These are phyloP conservation scores for Sporothrix dimorphospora DNA, from an alignment of 2,329 filamentous ascomycete genomes.

Conservation along the genomic window DNA sequence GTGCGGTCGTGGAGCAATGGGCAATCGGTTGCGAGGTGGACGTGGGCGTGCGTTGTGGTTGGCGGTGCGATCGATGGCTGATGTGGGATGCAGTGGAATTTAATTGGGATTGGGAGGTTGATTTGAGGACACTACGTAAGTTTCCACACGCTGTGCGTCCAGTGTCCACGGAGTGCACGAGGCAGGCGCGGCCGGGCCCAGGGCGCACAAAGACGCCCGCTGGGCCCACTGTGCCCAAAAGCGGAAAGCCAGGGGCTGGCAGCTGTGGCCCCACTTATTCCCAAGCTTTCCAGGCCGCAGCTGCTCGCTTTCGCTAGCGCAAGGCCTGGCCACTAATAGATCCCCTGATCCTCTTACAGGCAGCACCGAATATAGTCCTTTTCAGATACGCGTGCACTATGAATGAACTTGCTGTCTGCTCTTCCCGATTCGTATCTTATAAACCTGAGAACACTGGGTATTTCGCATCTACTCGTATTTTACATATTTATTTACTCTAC, in stretches of 20 bases:
- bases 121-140: constrained; percentile 23
- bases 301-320: neutral
- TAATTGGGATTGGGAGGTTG: constrained; percentile 7
- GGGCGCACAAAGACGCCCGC: too few relatives aligned
- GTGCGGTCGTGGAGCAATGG: neutral
- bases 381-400: neutral
- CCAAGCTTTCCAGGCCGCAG: neutral
- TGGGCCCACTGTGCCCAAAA: constrained; percentile 12
- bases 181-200: constrained; percentile 18
- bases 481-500: neutral
- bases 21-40: neutral
- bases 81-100: neutral
- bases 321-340: neutral
- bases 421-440: too few relatives aligned
- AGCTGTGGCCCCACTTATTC: constrained; percentile 21
- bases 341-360: neutral
- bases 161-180: neutral
- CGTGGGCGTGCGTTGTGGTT: neutral
- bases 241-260: constrained; percentile 26
- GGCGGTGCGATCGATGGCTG: neutral
- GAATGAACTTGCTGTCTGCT: neutral
- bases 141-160: constrained; percentile 6
- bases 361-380: neutral
- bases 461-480: neutral
- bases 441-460: neutral